Base-by-base conservation (phyloP, 2,329 filamentous ascomycete genomes). In the Neofusicoccum ribis region DNA sequence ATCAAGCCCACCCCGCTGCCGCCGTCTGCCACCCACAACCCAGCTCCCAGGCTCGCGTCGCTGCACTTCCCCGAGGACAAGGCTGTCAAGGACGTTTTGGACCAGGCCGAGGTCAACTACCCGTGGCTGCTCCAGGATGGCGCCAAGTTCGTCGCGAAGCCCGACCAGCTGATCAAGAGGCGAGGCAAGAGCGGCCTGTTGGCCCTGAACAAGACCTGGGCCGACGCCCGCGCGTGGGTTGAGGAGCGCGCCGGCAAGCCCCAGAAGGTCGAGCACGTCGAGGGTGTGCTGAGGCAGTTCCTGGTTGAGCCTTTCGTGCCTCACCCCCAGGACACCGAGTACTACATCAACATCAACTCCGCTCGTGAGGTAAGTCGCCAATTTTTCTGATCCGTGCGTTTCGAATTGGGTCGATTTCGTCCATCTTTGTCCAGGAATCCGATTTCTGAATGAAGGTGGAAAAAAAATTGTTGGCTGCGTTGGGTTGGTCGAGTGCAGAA, bases 271-370 rank as follows among this genome's bases (percentile, higher is more conserved):
- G 95, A 99, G 89, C 90, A 91, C 73, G 89, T 93, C 72, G 88
- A 91, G 69, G 95, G 95, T 79, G 88, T 91, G 70, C 86, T 99
- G 79, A 90, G 93, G 80, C 91, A 96, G 76, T 99, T 99, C 87
- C 86, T 99, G 70, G 93, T 99, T 72, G 95, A 99, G 88, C 95
- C 95, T 61, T 98, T 99, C 77, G 93, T 98, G 69, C 95, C 94
- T 75, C 95, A 99, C 83, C 91, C 93, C 70, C 87, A 93, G 74
- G 90, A 93, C 80, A 97, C 94, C 70, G 95, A 99, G 83, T 98
- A 98, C 86, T 99, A 99, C 84, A 97, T 99, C 86, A 97, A 97
- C 89, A 99, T 99, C 86, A 95, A 97, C 88, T 98, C 95, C 69
- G 93, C 97, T 77, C 91, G 95, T 86, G 95, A 98, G 89, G 95